Conservation (phyloP, 2,329 filamentous ascomycete genomes). For the Botrytis elliptica region DNA sequence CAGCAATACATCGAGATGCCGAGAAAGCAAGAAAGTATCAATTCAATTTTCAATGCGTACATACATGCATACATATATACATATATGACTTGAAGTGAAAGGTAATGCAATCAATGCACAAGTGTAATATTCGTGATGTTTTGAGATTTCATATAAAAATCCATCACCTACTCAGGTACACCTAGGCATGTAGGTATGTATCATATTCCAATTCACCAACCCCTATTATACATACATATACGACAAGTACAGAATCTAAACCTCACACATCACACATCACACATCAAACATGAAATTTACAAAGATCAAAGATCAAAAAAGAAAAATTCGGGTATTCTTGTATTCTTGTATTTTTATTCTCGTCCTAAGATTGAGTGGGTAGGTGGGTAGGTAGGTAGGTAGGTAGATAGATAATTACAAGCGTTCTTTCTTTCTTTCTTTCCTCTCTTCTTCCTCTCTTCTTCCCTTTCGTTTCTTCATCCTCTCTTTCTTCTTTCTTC, state of each 20-base stretch:
- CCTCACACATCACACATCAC: neutral
- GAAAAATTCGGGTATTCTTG: neutral
- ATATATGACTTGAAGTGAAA: neutral
- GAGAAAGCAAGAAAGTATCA: neutral
- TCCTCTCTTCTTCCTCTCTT: too few relatives aligned
- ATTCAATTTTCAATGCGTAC: neutral
- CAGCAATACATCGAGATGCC: neutral
- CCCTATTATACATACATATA: neutral
- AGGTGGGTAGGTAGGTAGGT: neutral
- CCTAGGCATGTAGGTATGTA: neutral
- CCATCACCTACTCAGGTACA: too few relatives aligned
- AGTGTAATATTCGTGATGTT: neutral
- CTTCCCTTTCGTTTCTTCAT: too few relatives aligned
- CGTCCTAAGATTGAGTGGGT: neutral
- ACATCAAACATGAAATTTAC: neutral
- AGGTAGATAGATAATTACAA: too few relatives aligned
- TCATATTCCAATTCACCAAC: neutral
- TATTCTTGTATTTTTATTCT: neutral
- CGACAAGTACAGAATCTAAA: neutral
- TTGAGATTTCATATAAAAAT: neutral
- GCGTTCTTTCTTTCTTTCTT: too few relatives aligned
- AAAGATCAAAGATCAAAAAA: neutral
- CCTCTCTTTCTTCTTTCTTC: too few relatives aligned
- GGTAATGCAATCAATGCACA: neutral
- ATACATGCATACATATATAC: neutral